A percentile compares a stretch with the other conserved stretches of the same genome.
These are phyloP conservation scores for Cladorrhinum sp. DNA, from an alignment of 2,329 filamentous ascomycete species.

Conservation along the genomic window DNA sequence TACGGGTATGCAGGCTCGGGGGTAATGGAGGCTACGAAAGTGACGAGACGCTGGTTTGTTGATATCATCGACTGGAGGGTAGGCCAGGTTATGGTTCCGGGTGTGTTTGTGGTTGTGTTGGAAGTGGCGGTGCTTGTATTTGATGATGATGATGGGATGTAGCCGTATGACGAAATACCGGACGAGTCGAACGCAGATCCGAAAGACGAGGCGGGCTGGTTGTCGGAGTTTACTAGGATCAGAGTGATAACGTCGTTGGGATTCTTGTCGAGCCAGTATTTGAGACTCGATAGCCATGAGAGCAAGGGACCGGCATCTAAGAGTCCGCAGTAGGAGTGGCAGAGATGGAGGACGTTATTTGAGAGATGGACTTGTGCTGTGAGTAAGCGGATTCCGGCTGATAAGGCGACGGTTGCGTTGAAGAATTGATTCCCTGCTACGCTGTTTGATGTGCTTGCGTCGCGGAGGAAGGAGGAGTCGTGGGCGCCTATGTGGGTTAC, in stretches of 20 bases:
- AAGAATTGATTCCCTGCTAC: constrained; percentile 70
- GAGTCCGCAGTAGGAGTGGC: constrained; percentile 65
- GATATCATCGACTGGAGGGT: constrained; percentile 68
- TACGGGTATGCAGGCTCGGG: constrained; percentile 47
- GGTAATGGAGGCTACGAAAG: constrained; percentile 61
- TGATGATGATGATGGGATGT: constrained; percentile 41
- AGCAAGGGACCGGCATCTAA: constrained; percentile 67
- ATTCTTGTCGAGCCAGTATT: constrained; percentile 66
- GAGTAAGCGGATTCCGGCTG: constrained; percentile 68
- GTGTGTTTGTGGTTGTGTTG: constrained; percentile 38
- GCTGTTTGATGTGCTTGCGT: constrained; percentile 58
- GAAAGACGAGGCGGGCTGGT: constrained; percentile 53
- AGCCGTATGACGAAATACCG: constrained; percentile 61
- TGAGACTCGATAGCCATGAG: constrained; percentile 62
- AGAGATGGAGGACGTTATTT: constrained; percentile 60
- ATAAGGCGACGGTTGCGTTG: constrained; percentile 68
- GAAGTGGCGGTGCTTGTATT: constrained; percentile 28
- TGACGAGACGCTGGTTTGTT: constrained; percentile 62
- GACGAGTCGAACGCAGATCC: constrained; percentile 53
- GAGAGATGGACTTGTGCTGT: constrained; percentile 67
- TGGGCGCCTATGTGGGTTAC: constrained; percentile 78
- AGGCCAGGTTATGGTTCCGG: constrained; percentile 54
- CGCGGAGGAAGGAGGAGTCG: constrained; percentile 68
- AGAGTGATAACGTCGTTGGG: constrained; percentile 74
- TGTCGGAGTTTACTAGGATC: constrained; percentile 68